These are phyloP conservation scores for Zoysia japonica DNA, from an alignment of 176 grass and related monocot species.

Conservation along the genomic window DNA sequence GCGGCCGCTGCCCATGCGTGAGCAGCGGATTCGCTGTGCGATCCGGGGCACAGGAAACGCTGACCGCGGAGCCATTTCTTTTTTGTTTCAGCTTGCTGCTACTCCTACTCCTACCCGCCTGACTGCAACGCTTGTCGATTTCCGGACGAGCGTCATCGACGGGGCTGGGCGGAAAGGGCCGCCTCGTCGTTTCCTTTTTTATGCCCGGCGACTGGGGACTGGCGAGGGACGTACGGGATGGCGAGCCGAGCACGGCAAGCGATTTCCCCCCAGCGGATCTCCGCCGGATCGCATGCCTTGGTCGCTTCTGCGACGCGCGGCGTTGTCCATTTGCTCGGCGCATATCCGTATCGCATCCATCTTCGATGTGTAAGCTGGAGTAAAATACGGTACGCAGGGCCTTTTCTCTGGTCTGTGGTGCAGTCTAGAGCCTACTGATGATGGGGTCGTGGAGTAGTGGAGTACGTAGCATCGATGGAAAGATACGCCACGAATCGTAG, in stretches of 20 bases:
- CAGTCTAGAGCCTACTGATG: too few species aligned
- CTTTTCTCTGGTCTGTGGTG: too few species aligned
- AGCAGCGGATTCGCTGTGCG: not conserved
- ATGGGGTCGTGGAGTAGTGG: too few species aligned
- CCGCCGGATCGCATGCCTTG: too few species aligned
- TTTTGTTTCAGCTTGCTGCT: not conserved
- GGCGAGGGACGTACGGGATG: not conserved
- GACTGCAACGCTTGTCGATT: slow-evolving; percentile 26
- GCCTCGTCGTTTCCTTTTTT: slow-evolving; percentile 2
- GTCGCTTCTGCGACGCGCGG: too few species aligned
- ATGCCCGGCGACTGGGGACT: not conserved
- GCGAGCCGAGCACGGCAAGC: slow-evolving; percentile 23
- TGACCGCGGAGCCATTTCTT: not conserved
- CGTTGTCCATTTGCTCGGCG: too few species aligned
- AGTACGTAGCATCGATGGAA: too few species aligned
- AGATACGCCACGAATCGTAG: too few species aligned
- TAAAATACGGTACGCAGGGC: too few species aligned
- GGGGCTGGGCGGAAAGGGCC: not conserved
- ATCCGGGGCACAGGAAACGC: slow-evolving; percentile 2
- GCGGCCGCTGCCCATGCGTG: not conserved
- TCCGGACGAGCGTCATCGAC: not conserved
- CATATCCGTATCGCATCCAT: too few species aligned
- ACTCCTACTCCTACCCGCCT: not conserved
- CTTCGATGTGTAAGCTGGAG: too few species aligned
- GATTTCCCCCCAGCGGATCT: slow-evolving; percentile 13